Percentiles rank a stretch among this genome's conserved stretches.
phyloP scores from a whole-genome alignment of 208 protist species.

The Wallacemonas sp. region DNA sequence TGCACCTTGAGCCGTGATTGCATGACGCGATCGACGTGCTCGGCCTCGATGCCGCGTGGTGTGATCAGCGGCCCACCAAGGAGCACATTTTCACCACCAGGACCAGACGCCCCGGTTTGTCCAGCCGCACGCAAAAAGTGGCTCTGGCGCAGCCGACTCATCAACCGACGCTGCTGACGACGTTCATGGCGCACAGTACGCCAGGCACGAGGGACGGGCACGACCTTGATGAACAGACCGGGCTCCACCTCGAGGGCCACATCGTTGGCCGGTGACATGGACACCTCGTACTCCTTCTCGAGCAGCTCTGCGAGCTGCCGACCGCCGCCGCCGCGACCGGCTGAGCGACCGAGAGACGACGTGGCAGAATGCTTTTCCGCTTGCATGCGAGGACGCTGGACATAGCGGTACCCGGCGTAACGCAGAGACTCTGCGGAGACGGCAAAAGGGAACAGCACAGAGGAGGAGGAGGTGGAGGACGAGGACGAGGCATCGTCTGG shows the following conservation, averaged over 20 bases:
- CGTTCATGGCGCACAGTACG: constrained; percentile 11
- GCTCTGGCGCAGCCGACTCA: not conserved
- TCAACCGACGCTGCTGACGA: not conserved
- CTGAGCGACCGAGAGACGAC: not conserved
- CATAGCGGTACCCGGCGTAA: constrained; percentile 2
- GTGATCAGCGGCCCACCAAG: not conserved
- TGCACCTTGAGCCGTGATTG: not conserved
- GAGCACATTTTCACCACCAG: constrained; percentile 1
- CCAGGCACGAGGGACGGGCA: constrained; percentile 1
- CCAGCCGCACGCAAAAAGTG: not conserved
- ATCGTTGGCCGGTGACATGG: constrained; percentile 43
- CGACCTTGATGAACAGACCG: constrained; percentile 59
- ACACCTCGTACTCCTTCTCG: constrained; percentile 26
- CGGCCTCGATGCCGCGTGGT: not conserved
- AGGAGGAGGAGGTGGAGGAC: not conserved
- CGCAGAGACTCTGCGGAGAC: constrained; percentile 5
- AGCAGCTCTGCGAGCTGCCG: constrained; percentile 16
- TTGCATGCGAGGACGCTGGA: not conserved
- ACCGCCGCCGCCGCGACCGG: not conserved
- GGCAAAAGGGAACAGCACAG: not conserved
- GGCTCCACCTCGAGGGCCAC: constrained; percentile 76
- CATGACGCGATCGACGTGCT: not conserved
- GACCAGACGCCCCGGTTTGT: too few species aligned
- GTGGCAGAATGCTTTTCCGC: not conserved
- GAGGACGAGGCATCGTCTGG: not conserved